Base-by-base conservation (phyloP, 2,329 filamentous ascomycete species). In the Neofusicoccum laricinum region DNA sequence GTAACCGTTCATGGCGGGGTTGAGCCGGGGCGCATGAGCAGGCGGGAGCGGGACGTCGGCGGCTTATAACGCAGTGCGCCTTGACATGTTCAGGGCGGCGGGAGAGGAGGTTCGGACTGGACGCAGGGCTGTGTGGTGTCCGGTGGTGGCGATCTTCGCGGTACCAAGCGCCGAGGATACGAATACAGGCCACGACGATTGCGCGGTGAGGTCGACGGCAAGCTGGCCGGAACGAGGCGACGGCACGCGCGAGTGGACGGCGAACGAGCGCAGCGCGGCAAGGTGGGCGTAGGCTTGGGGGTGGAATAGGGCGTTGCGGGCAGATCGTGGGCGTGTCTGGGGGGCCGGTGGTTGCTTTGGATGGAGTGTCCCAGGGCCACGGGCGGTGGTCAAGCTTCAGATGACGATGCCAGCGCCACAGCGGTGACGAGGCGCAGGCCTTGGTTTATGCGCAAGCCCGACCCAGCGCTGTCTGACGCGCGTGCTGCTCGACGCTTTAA, bases 1-100 rank as follows among this genome's bases (percentile, higher is more conserved):
- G 55, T 65, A 65, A 34, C 64, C 64, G 43, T 61, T 67, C 66
- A 67, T 65, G 46, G 64, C 48, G 55, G 34, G 45, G 32, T 36
- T 55, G 50, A n/a, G 66, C 41, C 25, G 45, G 8, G n/a, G 48
- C 21, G 50, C 48, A 53, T 65, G 63, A 36, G 55, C 55, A 48
- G 50, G 62, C 61, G 61, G 21, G 49, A 12, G 40, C 25, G 38
- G 40, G 38, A 55, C 14, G 51, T 50, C 4, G 51, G 36, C 17
- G 34, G 36, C 36, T 58, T 58, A 64, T 43, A 36, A 40, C 6
- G n/a, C 45, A 32, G 21, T 41, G 30, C 62, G 43, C 10, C 17
- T 48, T 21, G 62, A 43, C 62, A 64, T 64, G 34, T 43, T 57
- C 43, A 63, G 36, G 21, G n/a, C 21, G 49, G 34, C 25, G 15